Base-by-base conservation (phyloP, 495 filamentous ascomycete species). In the Lichenothelia convexa region DNA sequence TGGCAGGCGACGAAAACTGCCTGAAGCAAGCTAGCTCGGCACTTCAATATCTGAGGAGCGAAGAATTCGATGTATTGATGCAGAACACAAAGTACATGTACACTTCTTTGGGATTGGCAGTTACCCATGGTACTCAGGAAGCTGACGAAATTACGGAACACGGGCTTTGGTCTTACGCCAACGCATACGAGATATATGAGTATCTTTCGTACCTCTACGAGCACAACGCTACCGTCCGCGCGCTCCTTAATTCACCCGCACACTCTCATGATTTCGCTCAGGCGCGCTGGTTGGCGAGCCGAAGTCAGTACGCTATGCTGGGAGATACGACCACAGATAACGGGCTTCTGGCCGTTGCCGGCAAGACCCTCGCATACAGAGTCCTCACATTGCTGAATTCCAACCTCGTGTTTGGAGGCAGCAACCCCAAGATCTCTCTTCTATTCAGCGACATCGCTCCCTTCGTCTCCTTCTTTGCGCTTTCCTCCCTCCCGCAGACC, bases 381-480 rank as follows among this genome's bases (percentile, higher is more conserved):
- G 67, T 78, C 44, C 37, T 67, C 6, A 63, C 69, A 19, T 53
- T 67, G 20, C 64, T 87, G 40, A 43, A 58, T 20, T 52, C 53
- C 1, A 65, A 70, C 39, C 49, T 73, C 34, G 34, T 51, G 6
- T 40, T 40, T 6, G 8, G 22, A 0, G 48, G 51, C 23, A 18
- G 32, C 13, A 20, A 40, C 36, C 20, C 54, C 31, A 70, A 66
- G 40, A 57, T 84, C 50, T 66, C 58, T n/a, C 49, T 85, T 43
- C 50, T 80, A 29, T 72, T 86, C 52, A 78, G 78, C 38, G 64
- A 70, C 21, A 71, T 75, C 43, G 73, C 73, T 34, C 71, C 78
- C 36, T 71, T 80, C 47, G 57, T 81, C 32, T 71, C 78, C 9
- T 73, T 87, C 49, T 73, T 81, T 47, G 75, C 75, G 5, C 62